Conservation (phyloP, 2,329 filamentous ascomycete genomes). For the Penicillium sp. region DNA sequence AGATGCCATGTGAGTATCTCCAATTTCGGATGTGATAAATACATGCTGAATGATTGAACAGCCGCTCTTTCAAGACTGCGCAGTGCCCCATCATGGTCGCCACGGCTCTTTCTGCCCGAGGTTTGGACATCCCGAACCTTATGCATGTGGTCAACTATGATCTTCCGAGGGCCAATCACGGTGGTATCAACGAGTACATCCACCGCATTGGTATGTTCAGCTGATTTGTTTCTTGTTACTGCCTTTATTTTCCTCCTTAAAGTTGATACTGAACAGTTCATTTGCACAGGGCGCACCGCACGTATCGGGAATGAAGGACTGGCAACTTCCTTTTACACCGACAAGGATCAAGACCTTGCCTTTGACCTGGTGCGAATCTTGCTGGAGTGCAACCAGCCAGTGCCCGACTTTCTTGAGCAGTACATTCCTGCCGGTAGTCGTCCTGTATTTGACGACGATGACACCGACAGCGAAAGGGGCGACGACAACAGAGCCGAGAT, state of each 20-base stretch:
- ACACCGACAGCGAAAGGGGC: constrained; percentile 46
- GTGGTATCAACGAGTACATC: constrained; percentile 90
- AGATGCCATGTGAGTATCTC: constrained; percentile 67
- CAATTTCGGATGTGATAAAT: not conserved
- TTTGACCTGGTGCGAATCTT: constrained; percentile 75
- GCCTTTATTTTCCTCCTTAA: not conserved
- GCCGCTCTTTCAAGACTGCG: constrained; percentile 73
- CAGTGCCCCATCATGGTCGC: constrained; percentile 76
- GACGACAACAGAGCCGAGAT: not conserved
- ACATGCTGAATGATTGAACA: constrained; percentile 24
- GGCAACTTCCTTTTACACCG: constrained; percentile 85
- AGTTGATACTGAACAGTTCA: not conserved
- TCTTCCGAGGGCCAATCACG: constrained; percentile 68
- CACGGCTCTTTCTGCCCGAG: constrained; percentile 82
- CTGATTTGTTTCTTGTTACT: not conserved
- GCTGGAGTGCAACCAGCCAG: constrained; percentile 70
- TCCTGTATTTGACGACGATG: constrained; percentile 52
- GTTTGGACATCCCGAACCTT: constrained; percentile 82
- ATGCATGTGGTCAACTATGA: constrained; percentile 94
- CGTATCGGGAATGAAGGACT: constrained; percentile 85
- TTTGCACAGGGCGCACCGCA: constrained; percentile 72
- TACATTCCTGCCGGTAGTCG: constrained; percentile 48
- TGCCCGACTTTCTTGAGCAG: constrained; percentile 77
- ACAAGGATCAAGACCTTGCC: constrained; percentile 70
- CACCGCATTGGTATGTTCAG: constrained; percentile 78